Percentiles rank a stretch among this genome's conserved stretches.
Conservation (phyloP, 2,329 filamentous ascomycete genomes). For the Ceratocystis ficicola region DNA sequence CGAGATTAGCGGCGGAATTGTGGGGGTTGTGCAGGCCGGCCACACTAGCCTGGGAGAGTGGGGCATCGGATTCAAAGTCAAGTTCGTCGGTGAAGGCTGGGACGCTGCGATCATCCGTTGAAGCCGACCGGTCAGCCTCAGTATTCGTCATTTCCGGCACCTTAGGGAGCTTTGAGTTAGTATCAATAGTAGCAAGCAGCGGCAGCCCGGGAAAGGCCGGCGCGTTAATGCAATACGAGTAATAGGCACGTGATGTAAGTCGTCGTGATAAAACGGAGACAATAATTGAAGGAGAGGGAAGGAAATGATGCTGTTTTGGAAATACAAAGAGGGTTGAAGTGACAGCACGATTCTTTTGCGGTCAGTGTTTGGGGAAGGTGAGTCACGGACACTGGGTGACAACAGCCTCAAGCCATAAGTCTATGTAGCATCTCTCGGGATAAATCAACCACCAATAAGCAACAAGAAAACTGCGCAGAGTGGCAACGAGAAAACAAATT, state of each 20-base stretch:
- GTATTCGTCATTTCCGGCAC: neutral
- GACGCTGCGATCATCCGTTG: neutral
- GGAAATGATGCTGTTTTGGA: neutral
- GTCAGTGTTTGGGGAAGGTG: neutral
- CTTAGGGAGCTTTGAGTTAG: neutral
- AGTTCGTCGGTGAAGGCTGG: neutral
- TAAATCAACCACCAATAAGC: neutral
- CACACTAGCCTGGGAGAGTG: constrained; percentile 29
- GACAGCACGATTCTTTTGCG: neutral
- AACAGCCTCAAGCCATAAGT: neutral
- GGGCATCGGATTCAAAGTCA: constrained; percentile 33
- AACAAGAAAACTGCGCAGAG: too few relatives aligned
- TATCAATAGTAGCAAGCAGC: neutral
- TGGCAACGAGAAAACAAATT: too few relatives aligned
- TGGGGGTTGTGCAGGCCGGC: constrained; percentile 28
- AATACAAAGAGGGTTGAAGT: neutral
- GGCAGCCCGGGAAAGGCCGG: neutral
- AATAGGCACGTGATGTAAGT: neutral
- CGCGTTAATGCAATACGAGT: neutral
- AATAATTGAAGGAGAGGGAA: neutral
- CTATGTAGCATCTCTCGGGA: neutral
- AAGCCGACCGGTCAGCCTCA: neutral
- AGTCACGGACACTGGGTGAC: constrained; percentile 3
- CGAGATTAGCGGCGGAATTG: constrained; percentile 26
- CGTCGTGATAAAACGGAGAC: neutral